A percentile compares a stretch with the other conserved stretches of the same genome.
Conservation (phyloP, 2,329 filamentous ascomycete species). For the Hymenoscyphus infarciens region DNA sequence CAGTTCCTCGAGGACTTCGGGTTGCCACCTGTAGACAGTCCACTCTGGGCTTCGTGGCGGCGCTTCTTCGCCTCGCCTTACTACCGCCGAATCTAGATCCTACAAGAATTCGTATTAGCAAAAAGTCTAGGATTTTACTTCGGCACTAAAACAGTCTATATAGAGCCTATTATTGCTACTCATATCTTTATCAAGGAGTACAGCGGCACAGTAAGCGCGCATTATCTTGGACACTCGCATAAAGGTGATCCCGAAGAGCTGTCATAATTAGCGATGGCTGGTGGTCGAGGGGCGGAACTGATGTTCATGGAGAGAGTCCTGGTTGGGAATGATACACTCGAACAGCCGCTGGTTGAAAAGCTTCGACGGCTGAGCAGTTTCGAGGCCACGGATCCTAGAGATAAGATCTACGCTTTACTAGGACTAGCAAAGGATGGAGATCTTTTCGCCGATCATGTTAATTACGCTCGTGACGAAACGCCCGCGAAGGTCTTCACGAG, state of each 20-base stretch:
- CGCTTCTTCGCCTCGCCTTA: neutral
- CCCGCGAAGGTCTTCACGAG: neutral
- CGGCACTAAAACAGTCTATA: neutral
- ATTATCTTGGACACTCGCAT: neutral
- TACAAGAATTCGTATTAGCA: constrained; percentile 2
- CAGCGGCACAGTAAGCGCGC: neutral
- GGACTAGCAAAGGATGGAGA: constrained; percentile 3
- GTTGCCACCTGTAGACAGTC: neutral
- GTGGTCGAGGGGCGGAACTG: neutral
- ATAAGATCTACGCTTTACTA: constrained; percentile 7
- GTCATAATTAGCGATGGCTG: neutral
- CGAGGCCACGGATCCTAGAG: constrained; percentile 5
- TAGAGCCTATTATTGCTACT: neutral
- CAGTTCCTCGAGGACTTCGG: neutral
- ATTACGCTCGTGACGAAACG: neutral
- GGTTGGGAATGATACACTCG: neutral
- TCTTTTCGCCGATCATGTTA: neutral
- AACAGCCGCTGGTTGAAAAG: neutral
- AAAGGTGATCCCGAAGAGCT: neutral
- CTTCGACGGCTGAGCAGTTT: neutral
- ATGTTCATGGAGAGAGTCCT: neutral
- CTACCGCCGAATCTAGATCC: neutral
- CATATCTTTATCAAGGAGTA: neutral
- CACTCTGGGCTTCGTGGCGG: neutral
- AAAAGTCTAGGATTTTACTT: neutral